Percentiles rank a stretch among this genome's conserved stretches.
These are phyloP conservation scores for Gossypium bickii DNA, from an alignment of 345 rosid species.

Conservation along the genomic window DNA sequence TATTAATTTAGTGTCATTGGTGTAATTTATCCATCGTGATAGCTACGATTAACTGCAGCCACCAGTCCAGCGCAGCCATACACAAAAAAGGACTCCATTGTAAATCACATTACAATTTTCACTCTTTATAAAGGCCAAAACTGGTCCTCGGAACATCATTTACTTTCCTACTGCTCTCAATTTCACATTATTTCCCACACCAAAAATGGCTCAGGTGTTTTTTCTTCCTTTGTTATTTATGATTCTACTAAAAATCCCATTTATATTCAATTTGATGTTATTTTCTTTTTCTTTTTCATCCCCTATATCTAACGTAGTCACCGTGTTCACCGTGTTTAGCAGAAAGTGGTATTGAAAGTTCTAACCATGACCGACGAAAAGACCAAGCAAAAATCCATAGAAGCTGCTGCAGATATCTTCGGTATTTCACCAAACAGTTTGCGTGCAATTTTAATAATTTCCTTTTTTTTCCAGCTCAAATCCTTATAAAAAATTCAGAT, in stretches of 20 bases:
- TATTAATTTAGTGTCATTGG: no score
- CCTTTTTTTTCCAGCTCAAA: background rate
- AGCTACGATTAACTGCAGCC: no score
- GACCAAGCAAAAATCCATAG: conserved; percentile 85
- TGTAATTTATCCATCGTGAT: no score
- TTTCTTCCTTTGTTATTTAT: background rate
- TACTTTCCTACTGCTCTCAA: background rate
- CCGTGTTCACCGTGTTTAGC: conserved; percentile 13
- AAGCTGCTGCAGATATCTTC: conserved; percentile 80
- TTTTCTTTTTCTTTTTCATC: background rate
- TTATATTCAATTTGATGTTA: conserved; percentile 16
- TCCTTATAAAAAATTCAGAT: background rate
- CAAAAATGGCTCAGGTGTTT: conserved; percentile 60
- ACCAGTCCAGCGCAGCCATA: no score
- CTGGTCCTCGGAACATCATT: no score
- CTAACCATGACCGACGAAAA: conserved; percentile 88
- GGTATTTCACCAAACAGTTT: conserved; percentile 31
- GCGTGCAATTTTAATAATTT: background rate
- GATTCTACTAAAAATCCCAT: background rate
- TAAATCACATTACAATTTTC: no score
- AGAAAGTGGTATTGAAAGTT: conserved; percentile 78
- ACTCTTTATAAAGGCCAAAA: no score
- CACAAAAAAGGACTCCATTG: no score
- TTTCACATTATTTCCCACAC: conserved; percentile 5
- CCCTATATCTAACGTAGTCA: no score